Base-by-base conservation (phyloP, 306 rosid species). In the Medicago ruthenica region DNA sequence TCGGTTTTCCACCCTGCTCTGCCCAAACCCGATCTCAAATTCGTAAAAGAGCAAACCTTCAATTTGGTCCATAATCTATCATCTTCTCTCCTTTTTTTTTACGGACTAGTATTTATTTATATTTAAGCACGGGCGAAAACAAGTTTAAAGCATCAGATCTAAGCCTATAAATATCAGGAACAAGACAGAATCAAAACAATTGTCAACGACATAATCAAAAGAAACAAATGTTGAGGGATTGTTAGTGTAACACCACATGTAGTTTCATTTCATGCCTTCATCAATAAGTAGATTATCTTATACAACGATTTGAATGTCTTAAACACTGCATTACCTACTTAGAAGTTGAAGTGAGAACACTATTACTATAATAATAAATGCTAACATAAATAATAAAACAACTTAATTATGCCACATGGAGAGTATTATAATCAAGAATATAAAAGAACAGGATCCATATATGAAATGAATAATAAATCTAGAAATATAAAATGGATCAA, bases 381-480 rank as follows among this genome's bases (percentile, higher is more conserved):
- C 17, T 57, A 48, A 53, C 50, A 1, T 4, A 58, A 53, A 60
- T 5, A 45, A 34, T 5, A 70, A 37, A 80, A 64, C 54, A 83
- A 31, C 53, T 60, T 34, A 57, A 78, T 55, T 65, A 67, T 44
- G 61, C 6, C 27, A 18, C 15, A 20, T 9, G 7, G 37, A 5
- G 7, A 34, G 37, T 34, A 34, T 34, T 34, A 34, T 34, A 34
- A 5, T 34, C 37, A 55, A 18, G 6, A 10, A 3, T 22, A 41
- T 24, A 4, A 4, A 76, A 17, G 6, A 20, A 9, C 36, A 83
- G 21, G 80, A 82, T 51, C 69, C 14, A 74, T 11, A 13, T 8
- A 67, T 53, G 21, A 14, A 78, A 69, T 54, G 59, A 72, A 78
- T 44, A 72, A 78, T 44, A 53, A 59, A 61, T 53, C 67, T 8